Percentiles rank a stretch among this genome's conserved stretches.
These are phyloP conservation scores for Claviceps arundinis DNA, from an alignment of 2,329 filamentous ascomycete species.

Conservation along the genomic window DNA sequence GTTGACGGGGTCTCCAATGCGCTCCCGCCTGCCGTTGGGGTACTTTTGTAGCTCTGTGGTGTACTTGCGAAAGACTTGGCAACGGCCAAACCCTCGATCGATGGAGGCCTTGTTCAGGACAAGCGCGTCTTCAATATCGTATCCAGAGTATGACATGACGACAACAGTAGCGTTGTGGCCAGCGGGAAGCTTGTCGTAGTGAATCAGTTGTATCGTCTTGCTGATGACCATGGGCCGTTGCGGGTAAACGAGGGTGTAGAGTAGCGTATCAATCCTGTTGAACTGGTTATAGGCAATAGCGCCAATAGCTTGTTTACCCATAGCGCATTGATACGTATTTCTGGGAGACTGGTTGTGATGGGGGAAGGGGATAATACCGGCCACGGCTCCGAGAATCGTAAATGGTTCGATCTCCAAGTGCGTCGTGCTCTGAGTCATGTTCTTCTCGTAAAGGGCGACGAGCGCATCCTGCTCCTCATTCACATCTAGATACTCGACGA, in stretches of 20 bases:
- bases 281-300: conserved; percentile 98
- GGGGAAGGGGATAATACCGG: conserved; percentile 91
- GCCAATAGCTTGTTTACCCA: conserved; percentile 99
- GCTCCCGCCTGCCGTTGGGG: conserved; percentile 60
- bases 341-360: conserved; percentile 98
- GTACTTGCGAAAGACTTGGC: conserved; percentile 96
- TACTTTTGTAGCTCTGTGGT: conserved; percentile 78
- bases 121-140: conserved; percentile 97
- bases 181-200: conserved; percentile 93
- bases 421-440: conserved; percentile 72
- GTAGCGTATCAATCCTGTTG: conserved; percentile 85
- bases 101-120: conserved; percentile 93
- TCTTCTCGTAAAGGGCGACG: conserved; percentile 77
- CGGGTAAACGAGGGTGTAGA: conserved; percentile 95
- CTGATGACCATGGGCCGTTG: conserved; percentile 97
- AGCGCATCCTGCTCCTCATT: conserved; percentile 97
- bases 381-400: conserved; percentile 88
- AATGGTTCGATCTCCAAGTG: conserved; percentile 98
- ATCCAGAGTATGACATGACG: conserved; percentile 98
- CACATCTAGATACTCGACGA: conserved; percentile 94
- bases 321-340: conserved; percentile 98
- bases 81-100: conserved; percentile 89
- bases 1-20: conserved; percentile 43
- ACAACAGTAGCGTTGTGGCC: conserved; percentile 96
- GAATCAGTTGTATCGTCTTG: conserved; percentile 88